Percentiles rank a stretch among this genome's conserved stretches.
phyloP scores from a whole-genome alignment of 805 yeast genomes.

The Tetrapisispora arboricola region DNA sequence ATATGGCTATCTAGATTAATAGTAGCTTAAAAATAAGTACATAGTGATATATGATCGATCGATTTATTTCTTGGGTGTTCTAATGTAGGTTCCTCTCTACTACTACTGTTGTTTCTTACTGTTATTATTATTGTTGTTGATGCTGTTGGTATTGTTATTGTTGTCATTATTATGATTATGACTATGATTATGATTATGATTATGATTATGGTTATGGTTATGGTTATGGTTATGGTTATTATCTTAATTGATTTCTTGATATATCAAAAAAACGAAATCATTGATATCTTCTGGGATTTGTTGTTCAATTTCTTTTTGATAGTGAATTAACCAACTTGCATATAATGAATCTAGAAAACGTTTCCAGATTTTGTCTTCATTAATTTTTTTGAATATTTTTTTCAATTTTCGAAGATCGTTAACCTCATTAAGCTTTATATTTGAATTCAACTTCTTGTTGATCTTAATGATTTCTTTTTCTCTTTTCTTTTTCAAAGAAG shows the following conservation, averaged over 20 bases:
- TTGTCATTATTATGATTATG: too few relatives aligned
- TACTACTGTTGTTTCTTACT: too few relatives aligned
- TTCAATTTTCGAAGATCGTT: background rate
- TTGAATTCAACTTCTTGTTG: background rate
- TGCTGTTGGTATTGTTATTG: too few relatives aligned
- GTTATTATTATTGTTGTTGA: too few relatives aligned
- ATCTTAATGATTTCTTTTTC: background rate
- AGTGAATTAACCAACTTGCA: background rate
- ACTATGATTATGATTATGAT: too few relatives aligned
- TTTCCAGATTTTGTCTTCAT: background rate
- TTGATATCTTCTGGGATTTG: background rate
- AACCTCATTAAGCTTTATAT: background rate
- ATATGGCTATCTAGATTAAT: too few relatives aligned
- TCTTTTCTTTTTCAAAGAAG: slow-evolving; percentile 1
- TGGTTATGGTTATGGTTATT: too few relatives aligned
- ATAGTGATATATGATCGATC: too few relatives aligned
- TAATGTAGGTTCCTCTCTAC: too few relatives aligned
- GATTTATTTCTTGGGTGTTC: too few relatives aligned
- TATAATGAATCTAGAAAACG: background rate
- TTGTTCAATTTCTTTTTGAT: background rate
- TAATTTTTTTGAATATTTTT: background rate
- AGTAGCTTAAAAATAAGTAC: too few relatives aligned
- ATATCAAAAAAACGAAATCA: slow-evolving; percentile 1
- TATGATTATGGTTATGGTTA: too few relatives aligned
- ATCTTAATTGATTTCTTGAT: background rate